Evolutionary conservation across 768 basidiomycete genomes (phyloP), one percentile per base, ranked within the genome.

Genomic region (Pisolithus marmoratus): DNA sequence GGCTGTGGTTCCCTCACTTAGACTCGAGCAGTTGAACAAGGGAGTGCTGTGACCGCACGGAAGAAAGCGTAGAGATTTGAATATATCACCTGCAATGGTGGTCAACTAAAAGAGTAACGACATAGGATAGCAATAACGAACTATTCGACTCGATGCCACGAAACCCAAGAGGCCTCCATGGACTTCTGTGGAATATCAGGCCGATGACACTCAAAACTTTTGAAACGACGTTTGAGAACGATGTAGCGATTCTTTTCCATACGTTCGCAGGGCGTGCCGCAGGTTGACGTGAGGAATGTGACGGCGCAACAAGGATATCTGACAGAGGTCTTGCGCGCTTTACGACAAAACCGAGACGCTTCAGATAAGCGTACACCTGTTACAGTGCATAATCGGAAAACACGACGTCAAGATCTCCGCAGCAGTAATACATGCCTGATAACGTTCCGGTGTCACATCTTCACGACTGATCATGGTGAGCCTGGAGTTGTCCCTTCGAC

Each of bases 351-450:
- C 96, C 96, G 37, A 98, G 73, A 17, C 96, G 83, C 61, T 87
- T 92, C 29, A 99, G 77, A 68, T 95, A 94, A 1, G 95, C 81
- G 62, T 87, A 98, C 20, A 95, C 90, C 94, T 98, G 52, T 15
- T n/a, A 23, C 34, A n/a, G 17, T 15, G 19, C 43, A 36, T 20
- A 46, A 14, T 47, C 52, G 37, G 12, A 38, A 45, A 50, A 15
- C n/a, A 24, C 1, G 24, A 34, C 43, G n/a, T 37, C 20, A 6
- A 9, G 3, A 50, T 22, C 24, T 8, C 12, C 4, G 34, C 34
- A 20, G 48, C 76, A 24, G 20, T 51, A 26, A 41, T 5, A 29
- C 31, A 44, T 52, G 91, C 95, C 77, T 96, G 93, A 66, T 95
- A 94, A 53, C 82, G 80, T 64, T 97, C 95, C 57, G 91, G 68